Base-by-base conservation (phyloP, 768 basidiomycete species). In the Saitozyma podzolica region DNA sequence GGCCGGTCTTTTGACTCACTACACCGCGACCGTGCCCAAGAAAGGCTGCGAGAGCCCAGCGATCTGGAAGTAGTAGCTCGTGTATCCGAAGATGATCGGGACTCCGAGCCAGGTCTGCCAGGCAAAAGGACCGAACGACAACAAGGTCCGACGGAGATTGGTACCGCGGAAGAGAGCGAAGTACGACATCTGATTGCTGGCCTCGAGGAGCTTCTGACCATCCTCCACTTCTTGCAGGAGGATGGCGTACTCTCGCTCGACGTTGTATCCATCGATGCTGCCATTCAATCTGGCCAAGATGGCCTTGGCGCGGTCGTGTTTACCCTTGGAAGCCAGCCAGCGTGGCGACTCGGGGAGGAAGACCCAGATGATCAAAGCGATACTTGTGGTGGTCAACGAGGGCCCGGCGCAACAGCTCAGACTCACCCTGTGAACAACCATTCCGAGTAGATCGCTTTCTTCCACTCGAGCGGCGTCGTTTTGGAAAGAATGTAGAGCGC, bases 1-100 rank as follows among this genome's bases (percentile, higher is more conserved):
- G 29, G 5, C 29, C 2, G 29, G 2, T 29, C 5, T 29, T 29
- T 29, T 29, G 11, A 16, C 54, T 40, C 51, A 19, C 50, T 13
- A 40, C 64, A 54, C 29, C 2, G 29, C 29, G 19, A 68, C 51
- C 41, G 60, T 58, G 29, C 53, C 61, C 40, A 62, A 37, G 61
- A 68, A 60, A 13, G 67, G 60, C 8, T 68, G 59, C 8, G 41
- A 43, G 14, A 61, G 53, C 8, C 64, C 64, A 9, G 67, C 67
- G 8, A 56, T 43, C 29, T 55, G 56, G 61, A 69, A 69, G 61
- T 65, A 68, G 56, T 51, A 55, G 39, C 60, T 37, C 14, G 41
- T 58, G 50, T 65, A 59, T 17, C 64, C 64, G 40, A 40, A 66
- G 51, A 61, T 40, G 40, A 64, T 19, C 2, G 62, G 29, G 49